Evolutionary conservation across 306 rosid genomes (phyloP).

Genomic region (Trifolium subterraneum): DNA sequence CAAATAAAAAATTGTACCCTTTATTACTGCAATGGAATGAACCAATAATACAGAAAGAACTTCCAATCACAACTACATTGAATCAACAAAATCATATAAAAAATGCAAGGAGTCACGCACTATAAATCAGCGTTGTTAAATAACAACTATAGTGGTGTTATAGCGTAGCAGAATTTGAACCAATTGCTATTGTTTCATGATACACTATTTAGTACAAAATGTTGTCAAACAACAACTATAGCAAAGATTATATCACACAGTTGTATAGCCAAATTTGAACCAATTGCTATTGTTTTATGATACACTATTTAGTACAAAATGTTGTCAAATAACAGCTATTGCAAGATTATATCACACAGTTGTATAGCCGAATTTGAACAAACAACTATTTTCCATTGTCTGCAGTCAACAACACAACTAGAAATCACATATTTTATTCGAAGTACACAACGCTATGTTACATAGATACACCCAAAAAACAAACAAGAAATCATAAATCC

Average conservation of each 20-base stretch:
- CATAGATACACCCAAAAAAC: conserved; percentile 15
- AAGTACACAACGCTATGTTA: not conserved
- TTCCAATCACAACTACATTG: conserved; percentile 3
- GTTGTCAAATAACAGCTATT: not conserved
- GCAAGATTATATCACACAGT: not conserved
- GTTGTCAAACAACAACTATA: not conserved
- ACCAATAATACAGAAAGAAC: not conserved
- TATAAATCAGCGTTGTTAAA: not conserved
- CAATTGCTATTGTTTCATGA: not conserved
- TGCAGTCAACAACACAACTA: not conserved
- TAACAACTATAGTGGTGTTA: not conserved
- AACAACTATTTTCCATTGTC: not conserved
- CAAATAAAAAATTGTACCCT: not conserved
- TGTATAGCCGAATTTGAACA: not conserved
- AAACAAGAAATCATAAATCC: conserved; percentile 30
- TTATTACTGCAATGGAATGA: not conserved
- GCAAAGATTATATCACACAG: too few relatives aligned
- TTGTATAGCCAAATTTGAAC: not conserved
- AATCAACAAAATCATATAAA: conserved; percentile 8
- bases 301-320: not conserved
- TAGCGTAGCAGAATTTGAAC: not conserved
- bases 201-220: not conserved
- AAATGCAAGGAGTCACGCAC: not conserved
- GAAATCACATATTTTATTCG: conserved; percentile 15
- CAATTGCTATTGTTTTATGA: not conserved